Evolutionary conservation across 495 filamentous ascomycete genomes (phyloP).

Genomic region (Glutinoglossum americanum): DNA sequence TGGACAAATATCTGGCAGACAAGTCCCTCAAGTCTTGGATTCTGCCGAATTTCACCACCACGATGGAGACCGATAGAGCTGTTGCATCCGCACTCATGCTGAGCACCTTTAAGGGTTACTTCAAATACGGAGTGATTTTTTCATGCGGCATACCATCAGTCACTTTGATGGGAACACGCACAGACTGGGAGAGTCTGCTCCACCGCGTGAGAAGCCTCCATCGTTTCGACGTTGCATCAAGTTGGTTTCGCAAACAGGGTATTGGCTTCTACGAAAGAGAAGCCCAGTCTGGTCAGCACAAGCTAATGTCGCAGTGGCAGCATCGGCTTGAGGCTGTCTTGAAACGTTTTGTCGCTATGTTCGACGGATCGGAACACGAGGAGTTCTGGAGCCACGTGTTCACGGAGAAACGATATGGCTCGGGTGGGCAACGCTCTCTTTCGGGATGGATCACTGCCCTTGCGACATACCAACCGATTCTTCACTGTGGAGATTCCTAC

Average conservation of each 20-base stretch:
- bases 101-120: slow-evolving; percentile 22
- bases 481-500: background rate
- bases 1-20: no score
- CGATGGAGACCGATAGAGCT: slow-evolving; percentile 16
- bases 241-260: no score
- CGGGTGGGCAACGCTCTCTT: background rate
- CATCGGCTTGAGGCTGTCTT: background rate
- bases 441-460: background rate
- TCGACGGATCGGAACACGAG: background rate
- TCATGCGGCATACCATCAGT: slow-evolving; percentile 27
- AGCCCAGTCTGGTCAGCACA: no score
- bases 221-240: background rate
- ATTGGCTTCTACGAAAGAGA: no score
- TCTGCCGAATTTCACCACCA: slow-evolving; percentile 22
- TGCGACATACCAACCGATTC: background rate
- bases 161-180: slow-evolving; percentile 22
- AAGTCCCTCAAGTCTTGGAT: slow-evolving; percentile 18
- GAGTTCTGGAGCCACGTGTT: background rate
- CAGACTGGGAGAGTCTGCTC: slow-evolving; percentile 21
- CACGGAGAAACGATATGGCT: background rate
- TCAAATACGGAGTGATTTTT: slow-evolving; percentile 11
- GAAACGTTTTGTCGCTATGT: background rate
- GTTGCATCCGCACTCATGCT: slow-evolving; percentile 22
- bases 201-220: background rate
- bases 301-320: background rate